Evolutionary conservation across 2,329 filamentous ascomycete genomes (phyloP), one percentile per base, ranked within the genome.

Genomic region (Bisporella sp.): DNA sequence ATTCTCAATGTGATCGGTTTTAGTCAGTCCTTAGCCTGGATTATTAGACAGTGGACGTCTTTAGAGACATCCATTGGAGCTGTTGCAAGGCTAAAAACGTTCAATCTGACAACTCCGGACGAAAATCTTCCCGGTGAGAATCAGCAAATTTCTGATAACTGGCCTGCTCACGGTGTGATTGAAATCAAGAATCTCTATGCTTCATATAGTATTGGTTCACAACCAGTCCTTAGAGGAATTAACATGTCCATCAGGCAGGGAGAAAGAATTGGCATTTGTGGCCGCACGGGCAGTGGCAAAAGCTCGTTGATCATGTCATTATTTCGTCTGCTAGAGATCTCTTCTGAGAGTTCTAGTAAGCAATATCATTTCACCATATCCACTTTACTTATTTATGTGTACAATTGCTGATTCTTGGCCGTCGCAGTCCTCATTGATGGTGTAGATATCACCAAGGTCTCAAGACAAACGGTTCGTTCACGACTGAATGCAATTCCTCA

Each of bases 191-290:
- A 11, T 13, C 9, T 13, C 13, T 39, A 9, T 11, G 35, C 35
- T 2, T 39, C 35, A 39, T 39, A 39, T 39, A 9, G 3, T 39
- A 9, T 13, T 9, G 9, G 9, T 3, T 9, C 9, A 11, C 9
- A 39, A 3, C 35, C 13, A 9, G 43, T 45, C 31, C 28, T 45
- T 11, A n/a, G 33, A 5, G 41, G 49, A 21, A 41, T 1, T 68
- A 76, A 55, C 73, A 73, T 52, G 62, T 75, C 6, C 68, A 72
- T 5, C 64, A 79, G 8, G 75, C 73, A 37, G 76, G 78, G 2
- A 71, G 77, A 80, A 73, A 5, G 76, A 74, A 49, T 52, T 35
- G 52, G 46, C 29, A 47, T 81, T 5, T 77, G 73, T 40, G 78
- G 78, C 1, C 71, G 77, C 4, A 47, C 33, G 21, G 47, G 13